Evolutionary conservation across 2,329 filamentous ascomycete species (phyloP).

Genomic region (Arthrinium puccinioides): DNA sequence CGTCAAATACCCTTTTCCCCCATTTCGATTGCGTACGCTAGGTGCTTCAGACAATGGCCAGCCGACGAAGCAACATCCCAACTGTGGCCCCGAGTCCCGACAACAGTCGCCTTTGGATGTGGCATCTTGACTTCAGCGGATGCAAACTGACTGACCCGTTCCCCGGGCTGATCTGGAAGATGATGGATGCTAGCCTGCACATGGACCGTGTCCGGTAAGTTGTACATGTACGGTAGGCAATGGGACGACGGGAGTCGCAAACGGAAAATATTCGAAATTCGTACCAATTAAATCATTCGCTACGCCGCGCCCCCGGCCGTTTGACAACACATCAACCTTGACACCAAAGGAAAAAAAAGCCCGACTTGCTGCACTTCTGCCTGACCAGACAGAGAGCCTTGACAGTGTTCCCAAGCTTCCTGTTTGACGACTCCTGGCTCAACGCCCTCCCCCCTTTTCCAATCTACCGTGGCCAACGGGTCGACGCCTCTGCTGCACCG

Average conservation of each 20-base stretch:
- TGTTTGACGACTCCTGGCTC: background rate
- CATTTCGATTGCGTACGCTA: background rate
- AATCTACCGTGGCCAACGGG: background rate
- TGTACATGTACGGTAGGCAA: too few relatives aligned
- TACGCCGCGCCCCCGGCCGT: conserved; percentile 16
- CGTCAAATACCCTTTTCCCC: background rate
- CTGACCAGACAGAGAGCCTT: conserved; percentile 28
- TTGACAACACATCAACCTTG: conserved; percentile 48
- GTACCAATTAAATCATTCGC: conserved; percentile 7
- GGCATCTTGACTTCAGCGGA: too few relatives aligned
- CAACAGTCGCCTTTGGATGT: too few relatives aligned
- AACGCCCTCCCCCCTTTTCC: background rate
- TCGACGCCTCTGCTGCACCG: conserved; percentile 3
- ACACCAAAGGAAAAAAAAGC: too few relatives aligned
- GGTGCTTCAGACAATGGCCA: background rate
- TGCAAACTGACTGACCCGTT: too few relatives aligned
- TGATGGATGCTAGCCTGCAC: too few relatives aligned
- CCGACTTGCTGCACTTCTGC: conserved; percentile 39
- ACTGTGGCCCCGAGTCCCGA: background rate
- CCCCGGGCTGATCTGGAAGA: too few relatives aligned
- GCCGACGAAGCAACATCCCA: background rate
- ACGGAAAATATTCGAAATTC: conserved; percentile 5
- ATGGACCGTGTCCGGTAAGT: too few relatives aligned
- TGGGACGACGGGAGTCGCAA: too few relatives aligned
- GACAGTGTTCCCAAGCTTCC: background rate